Percentiles rank a stretch among this genome's conserved stretches.
Evolutionary conservation across 2,329 filamentous ascomycete genomes (phyloP).

Genomic region (Cladosporium colombiae): DNA sequence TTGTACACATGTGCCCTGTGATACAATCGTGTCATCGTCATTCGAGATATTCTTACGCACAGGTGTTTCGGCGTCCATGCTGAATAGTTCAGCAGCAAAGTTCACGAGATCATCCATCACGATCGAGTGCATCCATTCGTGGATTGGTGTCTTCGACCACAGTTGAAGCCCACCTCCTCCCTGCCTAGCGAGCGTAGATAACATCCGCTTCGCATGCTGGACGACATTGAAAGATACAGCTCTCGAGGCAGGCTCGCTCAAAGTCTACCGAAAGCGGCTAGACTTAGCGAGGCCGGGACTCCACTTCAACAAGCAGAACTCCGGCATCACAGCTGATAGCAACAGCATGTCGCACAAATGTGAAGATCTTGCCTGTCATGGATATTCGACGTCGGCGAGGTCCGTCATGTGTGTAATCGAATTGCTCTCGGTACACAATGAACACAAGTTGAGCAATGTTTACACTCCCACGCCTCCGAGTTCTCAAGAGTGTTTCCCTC

Average conservation of each 20-base stretch:
- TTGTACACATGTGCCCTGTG: no score
- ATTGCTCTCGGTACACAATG: no score
- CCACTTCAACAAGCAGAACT: not conserved
- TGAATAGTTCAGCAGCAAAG: not conserved
- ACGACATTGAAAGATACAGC: not conserved
- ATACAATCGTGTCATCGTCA: no score
- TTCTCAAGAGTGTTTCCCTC: no score
- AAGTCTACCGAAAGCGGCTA: not conserved
- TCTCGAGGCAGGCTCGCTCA: not conserved
- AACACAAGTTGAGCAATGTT: no score
- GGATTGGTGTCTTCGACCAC: not conserved
- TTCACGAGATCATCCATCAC: not conserved
- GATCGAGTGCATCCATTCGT: not conserved
- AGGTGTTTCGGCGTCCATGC: not conserved
- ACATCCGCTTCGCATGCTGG: not conserved
- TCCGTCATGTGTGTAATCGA: not conserved
- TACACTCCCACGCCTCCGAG: no score
- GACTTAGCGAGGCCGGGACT: not conserved
- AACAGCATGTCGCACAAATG: not conserved
- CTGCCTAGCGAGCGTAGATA: not conserved
- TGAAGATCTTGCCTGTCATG: not conserved
- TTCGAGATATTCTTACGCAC: not conserved
- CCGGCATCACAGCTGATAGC: not conserved
- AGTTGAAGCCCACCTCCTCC: no score
- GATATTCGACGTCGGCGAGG: not conserved